Evolutionary conservation across 2,329 filamentous ascomycete genomes (phyloP), one percentile per base, ranked within the genome.

Genomic region (Sarocladium brachiariae): DNA sequence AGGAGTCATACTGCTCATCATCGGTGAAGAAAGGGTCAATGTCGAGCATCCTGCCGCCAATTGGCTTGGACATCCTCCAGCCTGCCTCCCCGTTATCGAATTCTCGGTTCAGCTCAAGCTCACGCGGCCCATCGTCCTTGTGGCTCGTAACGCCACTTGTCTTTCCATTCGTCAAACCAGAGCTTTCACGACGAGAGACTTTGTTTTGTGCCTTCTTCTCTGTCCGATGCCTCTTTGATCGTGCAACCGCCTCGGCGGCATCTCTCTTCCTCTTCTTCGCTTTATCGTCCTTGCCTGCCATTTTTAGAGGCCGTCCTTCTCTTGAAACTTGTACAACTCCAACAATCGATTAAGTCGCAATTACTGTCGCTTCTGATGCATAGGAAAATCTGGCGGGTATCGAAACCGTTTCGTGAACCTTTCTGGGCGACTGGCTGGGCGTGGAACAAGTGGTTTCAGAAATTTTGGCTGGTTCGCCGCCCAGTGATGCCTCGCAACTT

Each of bases 41-140:
- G 59, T 84, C 74, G 45, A 81, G 68, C 70, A 86, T 84, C 53
- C 80, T 71, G 21, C 83, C 83, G 50, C 81, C 83, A 73, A 84
- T 78, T 11, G 83, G 77, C 56, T 78, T 76, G 3, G 82, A 84
- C 21, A 86, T 64, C 57, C 71, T 76, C 83, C 83, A 86, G 52
- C 69, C 67, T 19, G 65, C 58, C 46, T 65, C 64, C 33, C 59
- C 56, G 39, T 65, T 57, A 25, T 63, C 57, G 46, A 63, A 61
- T 30, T 63, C 58, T 25, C 55, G 57, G 51, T 59, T 51, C 48
- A 62, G 45, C 38, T 61, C 58, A 45, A 60, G 55, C 16, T 59
- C 56, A 31, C 59, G 53, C n/a, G 49, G 52, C 51, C 14, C 54
- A 51, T 48, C 45, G 10, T 57, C 47, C 37, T 33, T 39, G 38